Evolutionary conservation across 2,329 filamentous ascomycete species (phyloP).

Genomic region (Cladophialophora carrionii): DNA sequence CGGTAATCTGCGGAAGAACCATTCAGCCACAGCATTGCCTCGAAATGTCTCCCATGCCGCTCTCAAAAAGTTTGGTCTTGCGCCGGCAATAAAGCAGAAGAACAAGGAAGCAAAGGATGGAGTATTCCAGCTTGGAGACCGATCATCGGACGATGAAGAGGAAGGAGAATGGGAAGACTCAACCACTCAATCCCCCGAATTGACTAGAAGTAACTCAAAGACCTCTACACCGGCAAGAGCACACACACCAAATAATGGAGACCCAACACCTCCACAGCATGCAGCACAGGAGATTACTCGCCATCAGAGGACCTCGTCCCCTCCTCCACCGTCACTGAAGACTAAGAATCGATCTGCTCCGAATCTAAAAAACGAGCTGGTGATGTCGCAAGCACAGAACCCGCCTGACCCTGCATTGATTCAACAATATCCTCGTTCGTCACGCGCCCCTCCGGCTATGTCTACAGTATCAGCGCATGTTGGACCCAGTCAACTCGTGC

Average conservation of each 20-base stretch:
- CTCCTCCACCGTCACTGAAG: constrained; percentile 28
- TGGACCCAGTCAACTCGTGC: constrained; percentile 42
- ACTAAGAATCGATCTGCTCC: constrained; percentile 35
- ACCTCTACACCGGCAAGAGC: constrained; percentile 35
- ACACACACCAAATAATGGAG: constrained; percentile 34
- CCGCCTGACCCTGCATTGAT: constrained; percentile 34
- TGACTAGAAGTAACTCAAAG: constrained; percentile 51
- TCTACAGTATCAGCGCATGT: constrained; percentile 54
- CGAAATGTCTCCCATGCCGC: constrained; percentile 46
- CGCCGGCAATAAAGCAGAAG: constrained; percentile 38
- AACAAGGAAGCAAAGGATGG: constrained; percentile 48
- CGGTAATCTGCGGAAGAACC: constrained; percentile 51
- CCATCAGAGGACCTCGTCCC: constrained; percentile 29
- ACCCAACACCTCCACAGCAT: constrained; percentile 16
- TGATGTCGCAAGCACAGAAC: constrained; percentile 25
- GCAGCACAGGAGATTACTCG: constrained; percentile 10
- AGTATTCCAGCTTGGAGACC: constrained; percentile 51
- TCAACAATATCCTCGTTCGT: constrained; percentile 44
- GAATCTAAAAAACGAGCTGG: constrained; percentile 27
- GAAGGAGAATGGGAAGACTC: constrained; percentile 54
- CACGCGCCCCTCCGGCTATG: constrained; percentile 53
- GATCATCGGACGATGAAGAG: constrained; percentile 46
- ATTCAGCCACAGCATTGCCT: constrained; percentile 49
- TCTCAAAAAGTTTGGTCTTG: constrained; percentile 47
- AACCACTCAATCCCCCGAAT: constrained; percentile 53